phyloP scores from a whole-genome alignment of 345 rosid species.

The Clarkia xantiana region DNA sequence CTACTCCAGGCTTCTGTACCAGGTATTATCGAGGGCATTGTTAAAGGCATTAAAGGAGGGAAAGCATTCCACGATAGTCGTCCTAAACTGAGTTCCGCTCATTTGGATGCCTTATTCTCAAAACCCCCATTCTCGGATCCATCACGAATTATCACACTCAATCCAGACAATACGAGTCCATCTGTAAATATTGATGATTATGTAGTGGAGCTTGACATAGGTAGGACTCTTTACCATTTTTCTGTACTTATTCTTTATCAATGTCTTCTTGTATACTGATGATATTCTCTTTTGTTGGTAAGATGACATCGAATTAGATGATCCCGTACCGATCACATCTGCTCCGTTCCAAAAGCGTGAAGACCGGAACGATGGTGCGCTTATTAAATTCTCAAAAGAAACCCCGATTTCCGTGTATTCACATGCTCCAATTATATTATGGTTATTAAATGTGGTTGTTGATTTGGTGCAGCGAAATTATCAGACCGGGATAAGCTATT shows the following conservation, averaged over 20 bases:
- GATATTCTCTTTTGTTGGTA: slow-evolving; percentile 14
- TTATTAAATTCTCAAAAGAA: background rate
- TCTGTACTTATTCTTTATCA: background rate
- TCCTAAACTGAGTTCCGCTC: slow-evolving; percentile 18
- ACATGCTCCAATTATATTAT: slow-evolving; percentile 1
- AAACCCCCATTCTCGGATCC: slow-evolving; percentile 26
- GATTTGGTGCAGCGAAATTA: slow-evolving; percentile 26
- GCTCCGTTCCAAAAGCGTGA: slow-evolving; percentile 24
- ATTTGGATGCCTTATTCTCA: slow-evolving; percentile 52
- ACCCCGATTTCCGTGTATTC: too few relatives aligned
- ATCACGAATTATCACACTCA: background rate
- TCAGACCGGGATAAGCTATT: slow-evolving; percentile 37
- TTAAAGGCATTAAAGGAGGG: slow-evolving; percentile 38
- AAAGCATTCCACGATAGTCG: slow-evolving; percentile 21
- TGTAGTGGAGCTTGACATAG: slow-evolving; percentile 51
- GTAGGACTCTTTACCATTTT: slow-evolving; percentile 21
- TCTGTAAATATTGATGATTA: slow-evolving; percentile 13
- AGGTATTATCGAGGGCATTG: slow-evolving; percentile 36
- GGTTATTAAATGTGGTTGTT: slow-evolving; percentile 8
- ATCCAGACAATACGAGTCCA: slow-evolving; percentile 29
- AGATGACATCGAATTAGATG: slow-evolving; percentile 82
- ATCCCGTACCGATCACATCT: slow-evolving; percentile 22
- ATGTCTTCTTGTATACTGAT: background rate
- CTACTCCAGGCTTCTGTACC: slow-evolving; percentile 36
- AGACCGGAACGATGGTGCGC: slow-evolving; percentile 20